Evolutionary conservation across 306 rosid species (phyloP).

Genomic region (Prunus davidiana): DNA sequence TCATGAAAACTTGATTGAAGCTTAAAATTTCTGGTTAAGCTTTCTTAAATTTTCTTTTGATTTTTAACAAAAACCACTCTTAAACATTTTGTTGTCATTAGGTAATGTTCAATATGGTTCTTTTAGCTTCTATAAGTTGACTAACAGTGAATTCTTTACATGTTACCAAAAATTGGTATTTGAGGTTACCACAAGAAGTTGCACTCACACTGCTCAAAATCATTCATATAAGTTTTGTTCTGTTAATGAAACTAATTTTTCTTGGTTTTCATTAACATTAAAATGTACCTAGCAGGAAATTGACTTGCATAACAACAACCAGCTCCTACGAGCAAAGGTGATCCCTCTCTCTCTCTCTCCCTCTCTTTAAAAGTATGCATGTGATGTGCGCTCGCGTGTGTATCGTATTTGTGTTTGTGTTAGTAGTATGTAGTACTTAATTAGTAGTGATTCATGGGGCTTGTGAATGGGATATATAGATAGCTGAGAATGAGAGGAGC

Average conservation of each 20-base stretch:
- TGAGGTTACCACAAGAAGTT: neutral
- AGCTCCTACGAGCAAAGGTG: constrained; percentile 86
- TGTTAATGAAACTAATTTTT: neutral
- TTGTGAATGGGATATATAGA: constrained; percentile 36
- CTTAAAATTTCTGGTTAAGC: neutral
- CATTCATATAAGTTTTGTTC: neutral
- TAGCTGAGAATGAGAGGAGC: constrained; percentile 78
- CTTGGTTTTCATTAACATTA: neutral
- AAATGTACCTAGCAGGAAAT: constrained; percentile 53
- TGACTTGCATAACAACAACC: constrained; percentile 84
- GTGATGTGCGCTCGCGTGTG: neutral
- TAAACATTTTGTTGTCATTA: neutral
- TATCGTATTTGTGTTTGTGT: neutral
- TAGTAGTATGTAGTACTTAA: neutral
- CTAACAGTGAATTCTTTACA: neutral
- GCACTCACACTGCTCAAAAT: neutral
- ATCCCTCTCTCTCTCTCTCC: neutral
- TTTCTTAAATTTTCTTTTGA: neutral
- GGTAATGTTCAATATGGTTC: neutral
- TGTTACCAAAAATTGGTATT: neutral
- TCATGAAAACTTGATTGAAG: neutral
- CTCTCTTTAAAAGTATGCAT: neutral
- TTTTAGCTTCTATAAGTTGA: neutral
- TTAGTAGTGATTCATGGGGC: neutral
- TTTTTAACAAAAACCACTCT: neutral